Percentiles rank a stretch among this genome's conserved stretches.
Evolutionary conservation across 2,329 filamentous ascomycete genomes (phyloP).

Genomic region (Knufia petricola): DNA sequence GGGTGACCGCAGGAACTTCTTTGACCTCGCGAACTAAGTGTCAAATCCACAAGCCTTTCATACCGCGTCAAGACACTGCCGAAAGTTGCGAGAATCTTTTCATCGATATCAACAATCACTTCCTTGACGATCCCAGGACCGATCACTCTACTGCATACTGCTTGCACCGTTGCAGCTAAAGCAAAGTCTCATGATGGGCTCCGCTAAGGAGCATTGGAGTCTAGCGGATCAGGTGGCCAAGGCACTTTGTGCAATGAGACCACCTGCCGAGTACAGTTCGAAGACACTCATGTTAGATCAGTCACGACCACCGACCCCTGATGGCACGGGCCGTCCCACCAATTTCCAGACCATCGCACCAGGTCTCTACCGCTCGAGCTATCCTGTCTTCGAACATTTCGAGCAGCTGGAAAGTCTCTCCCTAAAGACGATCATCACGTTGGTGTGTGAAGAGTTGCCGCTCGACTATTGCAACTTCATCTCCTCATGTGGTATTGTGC

Average conservation of each 20-base stretch:
- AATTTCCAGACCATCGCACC: constrained; percentile 71
- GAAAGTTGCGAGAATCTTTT: too few species aligned
- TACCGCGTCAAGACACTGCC: too few species aligned
- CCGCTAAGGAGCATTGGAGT: not conserved
- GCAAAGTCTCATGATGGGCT: not conserved
- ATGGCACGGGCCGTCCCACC: constrained; percentile 37
- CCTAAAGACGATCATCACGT: constrained; percentile 59
- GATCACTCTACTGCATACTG: too few species aligned
- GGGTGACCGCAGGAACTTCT: too few species aligned
- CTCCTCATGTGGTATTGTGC: constrained; percentile 55
- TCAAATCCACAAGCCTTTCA: too few species aligned
- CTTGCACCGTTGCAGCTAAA: too few species aligned
- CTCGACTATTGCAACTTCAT: constrained; percentile 53
- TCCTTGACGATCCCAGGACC: too few species aligned
- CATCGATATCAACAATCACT: too few species aligned
- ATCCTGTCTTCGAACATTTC: constrained; percentile 62
- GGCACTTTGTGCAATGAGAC: constrained; percentile 4
- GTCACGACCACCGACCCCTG: constrained; percentile 27
- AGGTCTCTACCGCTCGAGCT: constrained; percentile 73
- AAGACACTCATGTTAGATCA: constrained; percentile 20
- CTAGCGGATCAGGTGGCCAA: constrained; percentile 5
- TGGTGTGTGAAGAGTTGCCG: constrained; percentile 42
- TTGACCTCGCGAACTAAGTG: too few species aligned
- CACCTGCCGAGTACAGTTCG: constrained; percentile 3
- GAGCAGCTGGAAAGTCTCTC: constrained; percentile 57